Conservation (phyloP, 2,329 filamentous ascomycete species). For the Dactylellina leptospora region DNA sequence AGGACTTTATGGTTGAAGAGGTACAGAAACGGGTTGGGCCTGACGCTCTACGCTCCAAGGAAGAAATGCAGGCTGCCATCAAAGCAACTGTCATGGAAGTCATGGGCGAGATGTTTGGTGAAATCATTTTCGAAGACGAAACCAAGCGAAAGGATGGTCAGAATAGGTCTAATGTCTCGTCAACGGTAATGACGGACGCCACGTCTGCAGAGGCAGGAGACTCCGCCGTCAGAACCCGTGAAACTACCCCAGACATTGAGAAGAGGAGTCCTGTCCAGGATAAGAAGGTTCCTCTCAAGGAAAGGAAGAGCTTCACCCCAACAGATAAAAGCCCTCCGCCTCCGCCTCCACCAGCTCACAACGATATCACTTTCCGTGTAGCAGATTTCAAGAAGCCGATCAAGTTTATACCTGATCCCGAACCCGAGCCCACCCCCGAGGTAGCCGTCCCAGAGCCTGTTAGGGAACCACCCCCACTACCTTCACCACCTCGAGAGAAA, state of each 20-base stretch:
- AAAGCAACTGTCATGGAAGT: slow-evolving; percentile 48
- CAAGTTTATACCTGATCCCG: slow-evolving; percentile 9
- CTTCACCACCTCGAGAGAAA: slow-evolving; percentile 18
- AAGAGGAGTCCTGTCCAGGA: slow-evolving; percentile 21
- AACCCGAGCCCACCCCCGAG: background rate
- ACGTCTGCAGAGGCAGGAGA: slow-evolving; percentile 22
- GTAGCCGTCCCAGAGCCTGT: background rate
- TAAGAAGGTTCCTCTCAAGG: slow-evolving; percentile 8
- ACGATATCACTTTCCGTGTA: slow-evolving; percentile 41
- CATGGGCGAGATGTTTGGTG: slow-evolving; percentile 51
- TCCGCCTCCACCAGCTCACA: slow-evolving; percentile 17
- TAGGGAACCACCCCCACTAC: slow-evolving; percentile 5
- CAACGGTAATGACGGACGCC: slow-evolving; percentile 19
- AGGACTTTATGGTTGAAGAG: slow-evolving; percentile 34
- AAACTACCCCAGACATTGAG: slow-evolving; percentile 39
- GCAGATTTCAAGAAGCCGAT: slow-evolving; percentile 38
- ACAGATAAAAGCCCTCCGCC: background rate
- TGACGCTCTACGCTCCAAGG: slow-evolving; percentile 40
- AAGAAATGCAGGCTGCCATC: slow-evolving; percentile 45
- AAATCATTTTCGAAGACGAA: slow-evolving; percentile 52
- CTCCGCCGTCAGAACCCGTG: slow-evolving; percentile 27
- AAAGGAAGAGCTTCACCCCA: slow-evolving; percentile 7
- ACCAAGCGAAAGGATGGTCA: slow-evolving; percentile 16
- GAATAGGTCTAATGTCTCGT: slow-evolving; percentile 33
- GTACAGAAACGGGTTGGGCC: slow-evolving; percentile 48